Evolutionary conservation across 2,329 filamentous ascomycete species (phyloP).

Genomic region (Venturia carpophila): DNA sequence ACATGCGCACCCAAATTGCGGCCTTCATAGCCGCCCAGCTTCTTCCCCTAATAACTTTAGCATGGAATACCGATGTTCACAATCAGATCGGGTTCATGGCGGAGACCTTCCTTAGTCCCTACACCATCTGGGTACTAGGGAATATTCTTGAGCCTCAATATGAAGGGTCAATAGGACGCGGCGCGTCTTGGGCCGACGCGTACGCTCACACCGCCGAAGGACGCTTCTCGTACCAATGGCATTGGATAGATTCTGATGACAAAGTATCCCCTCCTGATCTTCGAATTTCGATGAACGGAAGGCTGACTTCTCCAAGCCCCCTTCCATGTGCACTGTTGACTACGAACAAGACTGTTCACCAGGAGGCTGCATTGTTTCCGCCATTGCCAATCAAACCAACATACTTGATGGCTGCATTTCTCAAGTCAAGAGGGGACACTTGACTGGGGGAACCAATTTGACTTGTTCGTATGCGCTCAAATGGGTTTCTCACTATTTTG

Average conservation of each 20-base stretch:
- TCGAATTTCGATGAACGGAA: neutral
- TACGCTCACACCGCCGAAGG: slow-evolving; percentile 45
- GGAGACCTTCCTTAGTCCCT: slow-evolving; percentile 41
- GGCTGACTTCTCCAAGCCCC: slow-evolving; percentile 21
- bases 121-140: slow-evolving; percentile 31
- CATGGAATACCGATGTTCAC: slow-evolving; percentile 49
- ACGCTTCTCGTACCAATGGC: slow-evolving; percentile 40
- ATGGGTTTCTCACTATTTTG: slow-evolving; percentile 49
- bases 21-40: neutral
- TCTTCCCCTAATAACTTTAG: slow-evolving; percentile 23
- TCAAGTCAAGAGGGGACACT: slow-evolving; percentile 24
- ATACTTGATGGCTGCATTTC: slow-evolving; percentile 33
- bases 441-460: slow-evolving; percentile 27
- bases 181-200: slow-evolving; percentile 48
- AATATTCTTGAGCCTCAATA: slow-evolving; percentile 35
- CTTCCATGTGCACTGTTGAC: slow-evolving; percentile 29
- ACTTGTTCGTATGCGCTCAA: slow-evolving; percentile 36
- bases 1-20: neutral
- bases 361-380: slow-evolving; percentile 44
- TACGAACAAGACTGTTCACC: slow-evolving; percentile 40
- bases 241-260: slow-evolving; percentile 39
- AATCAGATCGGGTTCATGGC: slow-evolving; percentile 49
- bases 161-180: slow-evolving; percentile 40
- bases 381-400: slow-evolving; percentile 41
- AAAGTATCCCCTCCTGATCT: neutral